Percentiles rank a stretch among this genome's conserved stretches.
Evolutionary conservation across 2,329 filamentous ascomycete species (phyloP).

Genomic region (Colletotrichum melonis): DNA sequence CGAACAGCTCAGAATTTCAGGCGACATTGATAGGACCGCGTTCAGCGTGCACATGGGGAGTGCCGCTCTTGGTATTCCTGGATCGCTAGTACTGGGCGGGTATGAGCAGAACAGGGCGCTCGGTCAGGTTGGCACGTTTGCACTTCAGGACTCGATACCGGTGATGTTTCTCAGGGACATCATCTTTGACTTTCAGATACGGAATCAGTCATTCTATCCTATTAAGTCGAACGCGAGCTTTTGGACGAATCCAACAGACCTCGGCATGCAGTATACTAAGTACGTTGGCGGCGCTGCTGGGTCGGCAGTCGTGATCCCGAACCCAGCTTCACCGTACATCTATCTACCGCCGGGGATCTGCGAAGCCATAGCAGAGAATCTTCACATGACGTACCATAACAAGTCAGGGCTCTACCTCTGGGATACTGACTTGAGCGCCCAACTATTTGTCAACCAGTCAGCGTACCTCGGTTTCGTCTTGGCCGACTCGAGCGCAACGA

Average conservation of each 20-base stretch:
- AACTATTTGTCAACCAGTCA: conserved; percentile 52
- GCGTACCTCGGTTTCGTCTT: conserved; percentile 54
- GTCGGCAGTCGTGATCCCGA: conserved; percentile 32
- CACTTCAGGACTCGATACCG: conserved; percentile 28
- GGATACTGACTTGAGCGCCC: conserved; percentile 46
- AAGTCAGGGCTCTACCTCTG: conserved; percentile 53
- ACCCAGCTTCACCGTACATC: conserved; percentile 48
- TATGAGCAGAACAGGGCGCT: conserved; percentile 47
- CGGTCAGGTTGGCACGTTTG: conserved; percentile 41
- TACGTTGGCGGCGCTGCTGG: conserved; percentile 29
- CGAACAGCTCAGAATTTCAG: conserved; percentile 34
- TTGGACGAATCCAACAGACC: conserved; percentile 19
- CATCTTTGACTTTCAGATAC: conserved; percentile 39
- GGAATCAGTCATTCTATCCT: conserved; percentile 35
- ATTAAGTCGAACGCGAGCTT: not conserved
- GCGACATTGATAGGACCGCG: conserved; percentile 40
- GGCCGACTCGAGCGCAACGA: conserved; percentile 42
- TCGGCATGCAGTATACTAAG: not conserved
- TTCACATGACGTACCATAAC: conserved; percentile 51
- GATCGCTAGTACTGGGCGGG: conserved; percentile 47
- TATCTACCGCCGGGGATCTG: conserved; percentile 52
- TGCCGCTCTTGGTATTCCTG: conserved; percentile 40
- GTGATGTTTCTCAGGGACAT: conserved; percentile 36
- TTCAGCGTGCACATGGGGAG: conserved; percentile 48
- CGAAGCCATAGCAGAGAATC: conserved; percentile 47